Evolutionary conservation across 495 filamentous ascomycete species (phyloP), one percentile per base, ranked within the genome.

Genomic region (Lineolata rhizophorae): DNA sequence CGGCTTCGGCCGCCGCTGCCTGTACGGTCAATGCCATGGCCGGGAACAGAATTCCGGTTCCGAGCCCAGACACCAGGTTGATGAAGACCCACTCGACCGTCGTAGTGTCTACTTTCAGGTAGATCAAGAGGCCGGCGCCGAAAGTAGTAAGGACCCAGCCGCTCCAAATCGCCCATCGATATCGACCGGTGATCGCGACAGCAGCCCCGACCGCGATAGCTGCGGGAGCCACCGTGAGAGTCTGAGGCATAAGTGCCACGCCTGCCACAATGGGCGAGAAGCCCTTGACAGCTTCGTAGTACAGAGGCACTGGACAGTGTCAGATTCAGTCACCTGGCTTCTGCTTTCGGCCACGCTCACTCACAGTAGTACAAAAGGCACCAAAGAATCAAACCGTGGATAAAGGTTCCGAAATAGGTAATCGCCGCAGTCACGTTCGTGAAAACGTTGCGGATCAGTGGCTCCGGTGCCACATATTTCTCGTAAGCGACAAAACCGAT

Each of bases 251-350:
- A 3, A 78, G 41, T 1, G 65, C 57, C 3, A 80, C 50, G 5
- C 73, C 72, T 1, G 70, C 51, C 2, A 68, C 36, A 4, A 66
- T 63, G 0, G 65, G 55, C 0, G 54, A 49, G 29, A 60, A 55
- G 30, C 54, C 61, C 34, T 67, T 64, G 18, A 74, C 60, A 5
- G 65, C 60, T 31, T 67, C 52, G 42, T 71, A 72, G 47, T 72
- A 81, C 15, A 82, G 55, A 0, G 72, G 60, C 19, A 72, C 49
- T n/a, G n/a, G n/a, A n/a, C n/a, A n/a, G n/a, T n/a, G n/a, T n/a
- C n/a, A n/a, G n/a, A n/a, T n/a, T n/a, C n/a, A n/a, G n/a, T n/a
- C n/a, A n/a, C n/a, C n/a, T n/a, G n/a, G n/a, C n/a, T n/a, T n/a
- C n/a, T n/a, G n/a, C n/a, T n/a, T n/a, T n/a, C n/a, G n/a, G n/a